These are phyloP conservation scores for Agaricus blazei DNA, from an alignment of 768 basidiomycete genomes.

Conservation along the genomic window DNA sequence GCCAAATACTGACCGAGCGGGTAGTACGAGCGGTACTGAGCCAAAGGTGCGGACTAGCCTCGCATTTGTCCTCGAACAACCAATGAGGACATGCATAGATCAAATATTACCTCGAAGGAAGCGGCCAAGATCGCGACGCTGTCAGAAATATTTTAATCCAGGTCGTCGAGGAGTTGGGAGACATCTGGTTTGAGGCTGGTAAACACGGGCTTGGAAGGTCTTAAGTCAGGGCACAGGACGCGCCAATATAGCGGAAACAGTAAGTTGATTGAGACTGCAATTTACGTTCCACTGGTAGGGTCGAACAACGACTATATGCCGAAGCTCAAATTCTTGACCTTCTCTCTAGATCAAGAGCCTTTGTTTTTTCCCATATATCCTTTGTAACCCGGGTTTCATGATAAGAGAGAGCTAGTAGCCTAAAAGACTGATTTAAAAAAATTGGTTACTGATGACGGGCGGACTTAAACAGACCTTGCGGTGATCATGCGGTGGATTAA, in stretches of 20 bases:
- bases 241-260: too few relatives aligned
- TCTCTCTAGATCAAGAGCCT: conserved; percentile 49
- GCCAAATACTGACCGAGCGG: neutral
- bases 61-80: neutral
- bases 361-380: conserved; percentile 60
- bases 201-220: conserved; percentile 26
- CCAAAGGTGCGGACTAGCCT: conserved; percentile 57
- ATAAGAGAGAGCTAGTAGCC: conserved; percentile 58
- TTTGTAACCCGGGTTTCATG: conserved; percentile 51
- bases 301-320: too few relatives aligned
- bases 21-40: conserved; percentile 84
- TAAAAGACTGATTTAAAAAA: conserved; percentile 21
- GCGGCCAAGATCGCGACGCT: conserved; percentile 42
- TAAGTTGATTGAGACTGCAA: too few relatives aligned
- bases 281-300: too few relatives aligned
- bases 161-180: conserved; percentile 57
- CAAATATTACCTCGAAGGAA: conserved; percentile 87
- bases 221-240: neutral
- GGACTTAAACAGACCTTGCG: conserved; percentile 47
- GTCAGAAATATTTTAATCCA: conserved; percentile 46
- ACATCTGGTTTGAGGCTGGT: conserved; percentile 64
- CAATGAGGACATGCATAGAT: conserved; percentile 38
- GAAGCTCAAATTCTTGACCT: conserved; percentile 19
- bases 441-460: neutral
- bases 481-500: conserved; percentile 64